Percentiles rank a stretch among this genome's conserved stretches.
Conservation (phyloP, 768 basidiomycete genomes). For the Tephrocybe sp. region DNA sequence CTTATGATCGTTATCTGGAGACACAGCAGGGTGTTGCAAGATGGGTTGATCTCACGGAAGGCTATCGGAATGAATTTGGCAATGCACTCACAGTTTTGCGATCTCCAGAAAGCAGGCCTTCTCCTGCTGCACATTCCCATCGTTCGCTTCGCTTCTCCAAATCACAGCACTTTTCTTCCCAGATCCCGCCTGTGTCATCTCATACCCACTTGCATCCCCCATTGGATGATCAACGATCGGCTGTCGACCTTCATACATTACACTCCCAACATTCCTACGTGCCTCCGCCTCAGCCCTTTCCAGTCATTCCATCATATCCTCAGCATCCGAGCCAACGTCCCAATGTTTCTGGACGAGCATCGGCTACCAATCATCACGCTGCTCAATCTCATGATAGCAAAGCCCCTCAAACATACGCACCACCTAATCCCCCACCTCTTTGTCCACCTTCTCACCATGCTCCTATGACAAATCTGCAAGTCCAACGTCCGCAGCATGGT, state of each 20-base stretch:
- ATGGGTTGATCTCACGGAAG: slow-evolving; percentile 37
- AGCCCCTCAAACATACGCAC: background rate
- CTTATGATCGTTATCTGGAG: slow-evolving; percentile 38
- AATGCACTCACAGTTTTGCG: slow-evolving; percentile 11
- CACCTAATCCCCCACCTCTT: background rate
- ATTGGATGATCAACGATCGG: background rate
- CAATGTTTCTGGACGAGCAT: background rate
- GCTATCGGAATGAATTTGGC: slow-evolving; percentile 14
- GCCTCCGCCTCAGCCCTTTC: background rate
- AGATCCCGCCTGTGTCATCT: background rate
- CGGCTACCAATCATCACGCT: background rate
- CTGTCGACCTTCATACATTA: background rate
- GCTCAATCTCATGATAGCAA: background rate
- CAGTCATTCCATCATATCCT: background rate
- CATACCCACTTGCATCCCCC: background rate
- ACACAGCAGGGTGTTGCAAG: slow-evolving; percentile 38
- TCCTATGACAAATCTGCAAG: background rate
- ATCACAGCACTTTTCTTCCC: slow-evolving; percentile 8
- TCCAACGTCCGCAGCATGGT: background rate
- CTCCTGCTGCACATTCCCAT: background rate
- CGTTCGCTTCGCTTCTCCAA: background rate
- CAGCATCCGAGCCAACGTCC: background rate
- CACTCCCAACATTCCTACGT: background rate
- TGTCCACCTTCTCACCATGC: background rate
- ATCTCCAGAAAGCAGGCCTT: background rate